Percentiles rank a stretch among this genome's conserved stretches.
Conservation (phyloP, 2,329 filamentous ascomycete genomes). For the Exophiala aquamarina region DNA sequence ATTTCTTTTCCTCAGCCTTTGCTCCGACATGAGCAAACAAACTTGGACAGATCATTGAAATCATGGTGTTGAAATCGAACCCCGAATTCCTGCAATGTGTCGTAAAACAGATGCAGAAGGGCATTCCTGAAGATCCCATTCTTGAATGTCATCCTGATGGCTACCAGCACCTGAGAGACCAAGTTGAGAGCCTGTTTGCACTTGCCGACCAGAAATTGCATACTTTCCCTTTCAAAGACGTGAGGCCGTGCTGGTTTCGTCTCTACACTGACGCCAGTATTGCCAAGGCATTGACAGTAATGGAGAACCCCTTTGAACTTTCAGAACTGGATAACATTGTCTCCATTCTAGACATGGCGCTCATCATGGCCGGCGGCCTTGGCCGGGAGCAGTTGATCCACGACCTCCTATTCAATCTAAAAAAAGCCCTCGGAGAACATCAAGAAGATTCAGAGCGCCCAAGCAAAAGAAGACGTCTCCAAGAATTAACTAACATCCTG, state of each 20-base stretch:
- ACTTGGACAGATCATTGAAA: too few relatives aligned
- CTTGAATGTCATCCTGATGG: conserved; percentile 15
- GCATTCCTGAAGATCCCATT: conserved; percentile 15
- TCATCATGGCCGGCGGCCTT: conserved; percentile 72
- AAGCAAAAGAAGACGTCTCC: conserved; percentile 6
- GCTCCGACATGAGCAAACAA: too few relatives aligned
- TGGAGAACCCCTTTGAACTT: conserved; percentile 25
- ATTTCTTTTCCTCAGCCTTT: too few relatives aligned
- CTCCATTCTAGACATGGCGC: conserved; percentile 68
- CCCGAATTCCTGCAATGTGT: neutral
- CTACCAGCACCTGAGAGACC: conserved; percentile 27
- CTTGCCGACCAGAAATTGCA: conserved; percentile 55
- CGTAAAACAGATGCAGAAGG: neutral
- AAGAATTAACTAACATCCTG: neutral
- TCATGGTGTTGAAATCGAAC: too few relatives aligned
- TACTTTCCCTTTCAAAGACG: conserved; percentile 57
- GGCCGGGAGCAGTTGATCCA: conserved; percentile 50
- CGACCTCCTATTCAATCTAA: conserved; percentile 12
- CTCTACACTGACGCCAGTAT: conserved; percentile 59
- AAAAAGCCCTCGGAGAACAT: neutral
- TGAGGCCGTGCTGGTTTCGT: conserved; percentile 56
- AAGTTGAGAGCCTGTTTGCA: conserved; percentile 43
- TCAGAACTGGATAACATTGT: conserved; percentile 57
- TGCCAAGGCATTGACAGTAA: conserved; percentile 41
- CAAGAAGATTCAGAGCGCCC: conserved; percentile 6